Base-by-base conservation (phyloP, 352 stramenopile genomes). In the Globisporangium spinosum region DNA sequence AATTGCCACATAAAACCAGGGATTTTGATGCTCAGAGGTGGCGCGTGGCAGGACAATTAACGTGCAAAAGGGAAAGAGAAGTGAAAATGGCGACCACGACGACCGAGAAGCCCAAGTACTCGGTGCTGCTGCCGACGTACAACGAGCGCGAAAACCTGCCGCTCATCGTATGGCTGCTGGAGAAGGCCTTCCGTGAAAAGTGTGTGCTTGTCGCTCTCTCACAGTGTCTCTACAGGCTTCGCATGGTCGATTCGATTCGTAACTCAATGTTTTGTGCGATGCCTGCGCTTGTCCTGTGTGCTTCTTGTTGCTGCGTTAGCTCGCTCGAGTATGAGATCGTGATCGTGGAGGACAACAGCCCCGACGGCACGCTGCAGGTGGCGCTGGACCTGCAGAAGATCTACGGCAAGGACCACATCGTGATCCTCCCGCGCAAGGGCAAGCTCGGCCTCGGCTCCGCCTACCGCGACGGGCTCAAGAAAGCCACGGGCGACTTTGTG, bases 81-180 rank as follows among this genome's bases (percentile, higher is more conserved):
- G 51, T 13, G 12, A 58, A 22, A n/a, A 29, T 27, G 9, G 23
- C 43, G 40, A 32, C 15, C 10, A 60, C 58, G 64, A 25, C 53
- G 56, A 10, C 54, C 15, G 23, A 32, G 55, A 56, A 58, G n/a
- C 47, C 64, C 72, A 94, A 93, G 78, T 98, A 98, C 71, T 98
- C 95, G 40, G 87, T 99, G 38, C 95, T 99, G 70, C 79, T 99
- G 67, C 97, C 97, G 62, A 99, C 96, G 35, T 99, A 99, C 82
- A 99, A 99, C 75, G 98, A 99, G 80, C 85, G 93, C 38, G 97
- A 99, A 69, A 99, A 99, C 80, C 82, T 99, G 23, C 97, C 98
- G 32, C 82, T 99, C 15, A 98, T 98, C 56, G 88, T 98, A n/a
- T 99, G 96, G 82, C 83, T 99, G 58, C 70, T 99, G 23, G 85